Base-by-base conservation (phyloP, 768 basidiomycete genomes). In the Trametes cinnabarina region DNA sequence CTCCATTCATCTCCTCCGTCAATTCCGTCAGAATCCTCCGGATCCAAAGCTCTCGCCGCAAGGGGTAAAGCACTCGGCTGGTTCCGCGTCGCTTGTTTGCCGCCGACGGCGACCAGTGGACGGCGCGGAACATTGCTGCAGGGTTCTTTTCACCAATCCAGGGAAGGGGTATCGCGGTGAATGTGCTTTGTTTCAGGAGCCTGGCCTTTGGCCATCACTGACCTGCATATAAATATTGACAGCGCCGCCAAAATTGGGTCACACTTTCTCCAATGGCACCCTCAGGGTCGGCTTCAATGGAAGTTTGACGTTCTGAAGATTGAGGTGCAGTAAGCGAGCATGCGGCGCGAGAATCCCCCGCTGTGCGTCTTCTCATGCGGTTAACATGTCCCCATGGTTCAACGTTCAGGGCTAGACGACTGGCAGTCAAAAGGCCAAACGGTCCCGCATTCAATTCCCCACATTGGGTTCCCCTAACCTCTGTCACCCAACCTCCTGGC, bases 381-480 rank as follows among this genome's bases (percentile, higher is more conserved):
- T 32, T 22, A 30, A 19, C 20, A 11, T 17, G 12, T 34, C 30
- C 4, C 49, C 25, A 22, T 20, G 12, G 37, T 39, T 20, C 23
- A 22, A 14, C 4, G 23, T 12, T 14, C 20, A 37, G 37, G n/a
- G n/a, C n/a, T n/a, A n/a, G n/a, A n/a, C n/a, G n/a, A n/a, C n/a
- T n/a, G n/a, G 8, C 35, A 25, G 19, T 50, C 35, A 50, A 39
- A 50, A 37, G 15, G 12, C 49, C 23, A 34, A 17, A 20, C 17
- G 14, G 35, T n/a, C 23, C 25, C 11, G 35, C 11, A 3, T 6
- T 12, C 34, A 28, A 3, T 9, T 9, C 49, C 37, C 49, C 37
- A 40, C 49, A 50, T 50, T 50, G 49, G 49, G 49, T 32, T 12
- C 49, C 49, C 49, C 37, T 30, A 25, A 39, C 49, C 49, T 40